These are phyloP conservation scores for Trametes pubescens DNA, from an alignment of 1,284 basidiomycete species.

Conservation along the genomic window DNA sequence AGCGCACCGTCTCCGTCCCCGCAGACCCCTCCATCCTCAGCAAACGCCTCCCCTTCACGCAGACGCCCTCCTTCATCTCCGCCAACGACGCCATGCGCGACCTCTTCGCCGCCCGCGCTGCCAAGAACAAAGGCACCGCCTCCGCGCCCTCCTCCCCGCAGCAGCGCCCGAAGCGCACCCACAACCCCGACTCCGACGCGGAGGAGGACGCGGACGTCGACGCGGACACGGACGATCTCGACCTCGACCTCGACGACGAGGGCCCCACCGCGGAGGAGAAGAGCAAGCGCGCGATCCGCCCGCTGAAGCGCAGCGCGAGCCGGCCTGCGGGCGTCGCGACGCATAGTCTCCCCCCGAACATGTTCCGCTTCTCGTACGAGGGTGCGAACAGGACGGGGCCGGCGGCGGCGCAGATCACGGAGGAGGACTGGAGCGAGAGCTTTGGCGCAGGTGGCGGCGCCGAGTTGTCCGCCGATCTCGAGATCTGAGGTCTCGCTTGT, in stretches of 20 bases:
- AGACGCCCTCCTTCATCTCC: constrained; percentile 37
- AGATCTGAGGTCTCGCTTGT: constrained; percentile 9
- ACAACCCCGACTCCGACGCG: constrained; percentile 21
- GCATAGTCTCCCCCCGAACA: constrained; percentile 34
- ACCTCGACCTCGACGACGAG: constrained; percentile 1
- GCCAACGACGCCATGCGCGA: constrained; percentile 36
- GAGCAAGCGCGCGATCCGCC: constrained; percentile 30
- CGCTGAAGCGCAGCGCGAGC: constrained; percentile 31
- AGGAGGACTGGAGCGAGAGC: constrained; percentile 37
- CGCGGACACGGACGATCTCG: constrained; percentile 20
- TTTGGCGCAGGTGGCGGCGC: constrained; percentile 18
- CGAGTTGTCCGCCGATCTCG: constrained; percentile 22
- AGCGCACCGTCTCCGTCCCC: constrained; percentile 34
- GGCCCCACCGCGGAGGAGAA: constrained; percentile 22
- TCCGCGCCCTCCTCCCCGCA: constrained; percentile 31
- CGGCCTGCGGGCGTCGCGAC: constrained; percentile 24
- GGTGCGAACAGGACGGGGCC: constrained; percentile 14
- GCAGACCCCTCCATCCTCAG: constrained; percentile 26
- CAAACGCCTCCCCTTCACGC: constrained; percentile 36
- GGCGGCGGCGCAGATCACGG: constrained; percentile 21
- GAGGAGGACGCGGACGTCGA: constrained; percentile 27
- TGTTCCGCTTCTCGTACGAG: constrained; percentile 33
- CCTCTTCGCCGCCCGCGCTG: constrained; percentile 25
- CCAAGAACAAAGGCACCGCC: constrained; percentile 25
- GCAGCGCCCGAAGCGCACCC: constrained; percentile 33